Evolutionary conservation across 495 filamentous ascomycete genomes (phyloP), one percentile per base, ranked within the genome.

Genomic region (Pyrenopolyporus hunteri): DNA sequence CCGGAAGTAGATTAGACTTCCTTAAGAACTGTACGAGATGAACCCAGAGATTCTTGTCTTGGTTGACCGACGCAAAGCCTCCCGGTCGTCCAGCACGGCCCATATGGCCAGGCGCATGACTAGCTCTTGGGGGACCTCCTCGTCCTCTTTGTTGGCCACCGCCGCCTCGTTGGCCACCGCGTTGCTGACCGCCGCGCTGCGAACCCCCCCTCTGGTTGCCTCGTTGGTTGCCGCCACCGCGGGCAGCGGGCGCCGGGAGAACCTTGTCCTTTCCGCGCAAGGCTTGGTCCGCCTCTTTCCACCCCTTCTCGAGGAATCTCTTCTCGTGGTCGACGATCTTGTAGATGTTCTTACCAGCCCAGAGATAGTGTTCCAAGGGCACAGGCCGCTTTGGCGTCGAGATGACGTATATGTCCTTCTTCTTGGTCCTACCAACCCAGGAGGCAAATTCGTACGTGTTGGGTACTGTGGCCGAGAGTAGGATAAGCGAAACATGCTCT

Each of bases 361-460:
- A 98, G 4, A 98, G 82, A 70, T 90, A 98, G 72, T 98, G 95
- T 70, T 98, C 93, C 13, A 98, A 76, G 0, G 94, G 94, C 11
- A 98, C 91, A 4, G 94, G 94, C 53, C 94, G 84, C 72, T 98
- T 98, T 7, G 91, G 87, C 1, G 94, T 98, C 1, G 94, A 98
- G 44, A 98, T 98, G 42, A 98, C 94, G 71, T 97, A 98, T 47
- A 98, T 97, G 71, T 98, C 90, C 77, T 96, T 97, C 76, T 96
- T 92, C 79, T 98, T 98, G 13, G 95, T 98, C 44, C 94, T 84
- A 29, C 94, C 94, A 29, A 98, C 95, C 94, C 94, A 98, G 4
- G 91, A 97, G 14, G 94, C 95, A 68, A 98, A 98, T 71, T 98
- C 94, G 59, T 96, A 83, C 1, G 94, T 97, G 73, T 98, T 98